These are phyloP conservation scores for Bimuria novae-zelandiae DNA, from an alignment of 2,329 filamentous ascomycete species.

Conservation along the genomic window DNA sequence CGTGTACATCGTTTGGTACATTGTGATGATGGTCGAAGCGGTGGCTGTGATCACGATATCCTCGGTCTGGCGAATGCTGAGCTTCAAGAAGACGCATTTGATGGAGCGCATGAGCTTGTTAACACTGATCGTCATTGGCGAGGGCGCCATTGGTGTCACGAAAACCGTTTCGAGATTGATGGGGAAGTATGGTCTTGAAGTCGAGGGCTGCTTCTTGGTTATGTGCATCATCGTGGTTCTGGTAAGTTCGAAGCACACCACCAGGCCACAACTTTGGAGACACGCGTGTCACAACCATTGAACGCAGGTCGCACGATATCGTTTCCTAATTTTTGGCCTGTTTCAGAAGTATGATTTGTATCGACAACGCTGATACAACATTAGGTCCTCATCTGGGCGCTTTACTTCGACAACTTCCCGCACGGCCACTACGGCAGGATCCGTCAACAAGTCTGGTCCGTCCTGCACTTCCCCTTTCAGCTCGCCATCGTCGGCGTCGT, in stretches of 20 bases:
- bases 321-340: too few relatives aligned
- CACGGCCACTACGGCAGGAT: slow-evolving; percentile 56
- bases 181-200: slow-evolving; percentile 42
- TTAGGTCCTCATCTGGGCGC: slow-evolving; percentile 63
- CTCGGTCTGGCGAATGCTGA: slow-evolving; percentile 60
- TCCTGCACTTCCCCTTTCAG: slow-evolving; percentile 67
- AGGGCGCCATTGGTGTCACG: slow-evolving; percentile 66
- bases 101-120: slow-evolving; percentile 67
- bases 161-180: slow-evolving; percentile 54
- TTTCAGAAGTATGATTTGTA: too few relatives aligned
- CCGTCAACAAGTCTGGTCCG: slow-evolving; percentile 63
- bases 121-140: slow-evolving; percentile 69
- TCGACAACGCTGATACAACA: too few relatives aligned
- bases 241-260: too few relatives aligned
- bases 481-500: slow-evolving; percentile 66
- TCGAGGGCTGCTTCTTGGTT: slow-evolving; percentile 41
- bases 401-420: slow-evolving; percentile 63
- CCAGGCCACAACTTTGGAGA: too few relatives aligned
- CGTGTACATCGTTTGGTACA: slow-evolving; percentile 44
- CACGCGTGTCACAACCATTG: too few relatives aligned
- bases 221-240: slow-evolving; percentile 44
- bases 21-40: slow-evolving; percentile 58
- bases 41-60: slow-evolving; percentile 59
- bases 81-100: slow-evolving; percentile 66
- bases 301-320: too few relatives aligned